These are phyloP conservation scores for Epicoccum nigrum DNA, from an alignment of 2,329 filamentous ascomycete species.

Conservation along the genomic window DNA sequence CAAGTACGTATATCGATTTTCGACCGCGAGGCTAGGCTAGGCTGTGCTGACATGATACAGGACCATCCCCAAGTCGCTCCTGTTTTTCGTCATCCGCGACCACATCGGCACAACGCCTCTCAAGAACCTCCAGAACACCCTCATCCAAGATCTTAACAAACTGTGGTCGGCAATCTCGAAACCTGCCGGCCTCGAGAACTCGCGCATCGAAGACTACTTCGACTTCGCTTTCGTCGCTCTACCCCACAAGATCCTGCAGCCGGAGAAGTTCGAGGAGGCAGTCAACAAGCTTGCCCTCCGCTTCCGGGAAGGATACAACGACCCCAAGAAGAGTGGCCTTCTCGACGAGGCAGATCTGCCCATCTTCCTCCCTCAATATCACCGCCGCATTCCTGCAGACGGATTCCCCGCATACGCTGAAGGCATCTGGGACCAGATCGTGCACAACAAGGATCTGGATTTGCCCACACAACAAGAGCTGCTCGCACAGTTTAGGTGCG, in stretches of 20 bases:
- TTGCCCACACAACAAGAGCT: slow-evolving; percentile 96
- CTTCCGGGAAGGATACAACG: slow-evolving; percentile 81
- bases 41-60: slow-evolving; percentile 54
- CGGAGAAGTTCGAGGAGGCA: slow-evolving; percentile 84
- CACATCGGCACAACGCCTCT: slow-evolving; percentile 92
- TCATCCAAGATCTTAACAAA: slow-evolving; percentile 87
- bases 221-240: slow-evolving; percentile 96
- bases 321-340: slow-evolving; percentile 65
- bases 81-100: slow-evolving; percentile 99
- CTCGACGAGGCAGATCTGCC: slow-evolving; percentile 76
- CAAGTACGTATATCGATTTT: slow-evolving; percentile 64
- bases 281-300: slow-evolving; percentile 79
- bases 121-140: slow-evolving; percentile 84
- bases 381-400: slow-evolving; percentile 92
- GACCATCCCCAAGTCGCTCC: slow-evolving; percentile 83
- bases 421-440: slow-evolving; percentile 97
- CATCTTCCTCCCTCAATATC: slow-evolving; percentile 91
- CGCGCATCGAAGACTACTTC: slow-evolving; percentile 94
- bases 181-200: slow-evolving; percentile 83
- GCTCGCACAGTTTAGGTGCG: slow-evolving; percentile 94
- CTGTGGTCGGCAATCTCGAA: slow-evolving; percentile 95
- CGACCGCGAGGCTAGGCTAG: slow-evolving; percentile 15
- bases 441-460: slow-evolving; percentile 97
- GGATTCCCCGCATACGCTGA: slow-evolving; percentile 95
- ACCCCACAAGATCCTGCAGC: slow-evolving; percentile 95